These are phyloP conservation scores for Firmiana major DNA, from an alignment of 345 rosid genomes.

Conservation along the genomic window DNA sequence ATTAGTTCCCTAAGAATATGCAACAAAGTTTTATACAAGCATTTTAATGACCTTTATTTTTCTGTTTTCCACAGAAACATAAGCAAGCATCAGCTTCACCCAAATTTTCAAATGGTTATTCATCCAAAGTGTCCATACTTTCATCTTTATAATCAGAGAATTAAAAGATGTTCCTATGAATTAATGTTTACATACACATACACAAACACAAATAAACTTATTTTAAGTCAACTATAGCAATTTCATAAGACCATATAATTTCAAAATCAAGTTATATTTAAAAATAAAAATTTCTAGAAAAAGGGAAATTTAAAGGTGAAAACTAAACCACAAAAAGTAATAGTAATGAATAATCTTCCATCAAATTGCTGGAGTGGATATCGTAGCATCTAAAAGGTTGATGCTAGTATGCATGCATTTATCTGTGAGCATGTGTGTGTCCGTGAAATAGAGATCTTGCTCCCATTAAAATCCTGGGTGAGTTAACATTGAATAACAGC, in stretches of 20 bases:
- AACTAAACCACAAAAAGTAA: neutral
- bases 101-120: neutral
- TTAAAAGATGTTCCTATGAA: neutral
- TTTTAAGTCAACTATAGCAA: neutral
- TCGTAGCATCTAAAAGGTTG: neutral
- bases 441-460: neutral
- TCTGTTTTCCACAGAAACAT: neutral
- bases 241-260: neutral
- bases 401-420: neutral
- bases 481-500: neutral
- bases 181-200: neutral
- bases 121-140: neutral
- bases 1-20: neutral
- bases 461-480: neutral
- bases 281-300: neutral
- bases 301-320: neutral
- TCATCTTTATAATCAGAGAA: neutral
- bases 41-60: neutral
- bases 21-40: neutral
- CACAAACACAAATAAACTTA: neutral
- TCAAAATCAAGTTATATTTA: neutral
- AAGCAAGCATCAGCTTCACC: neutral
- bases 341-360: neutral
- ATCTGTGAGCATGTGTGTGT: neutral
- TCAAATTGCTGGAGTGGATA: neutral